A percentile compares a stretch with the other conserved stretches of the same genome.
Conservation (phyloP, 495 filamentous ascomycete species). For the Hyaloscypha finlandica region DNA sequence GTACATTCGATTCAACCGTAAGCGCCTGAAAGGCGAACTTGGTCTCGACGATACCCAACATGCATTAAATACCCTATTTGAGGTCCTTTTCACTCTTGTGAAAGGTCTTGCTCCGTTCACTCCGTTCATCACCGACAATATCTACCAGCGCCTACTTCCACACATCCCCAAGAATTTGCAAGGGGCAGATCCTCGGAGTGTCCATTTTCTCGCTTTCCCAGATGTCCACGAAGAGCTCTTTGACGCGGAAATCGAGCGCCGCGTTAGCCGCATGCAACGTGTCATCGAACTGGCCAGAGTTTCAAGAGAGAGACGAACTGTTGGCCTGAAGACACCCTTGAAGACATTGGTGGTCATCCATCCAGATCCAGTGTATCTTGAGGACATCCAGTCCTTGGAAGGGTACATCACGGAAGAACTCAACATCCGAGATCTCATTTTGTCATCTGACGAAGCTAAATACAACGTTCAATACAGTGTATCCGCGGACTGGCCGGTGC, state of each 20-base stretch:
- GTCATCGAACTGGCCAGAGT: slow-evolving; percentile 89
- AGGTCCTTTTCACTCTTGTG: slow-evolving; percentile 87
- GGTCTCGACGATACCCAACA: slow-evolving; percentile 86
- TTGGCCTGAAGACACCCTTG: slow-evolving; percentile 87
- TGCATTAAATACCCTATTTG: slow-evolving; percentile 95
- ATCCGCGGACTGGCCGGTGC: slow-evolving; percentile 85
- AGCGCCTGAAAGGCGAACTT: slow-evolving; percentile 90
- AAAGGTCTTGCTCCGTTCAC: slow-evolving; percentile 91
- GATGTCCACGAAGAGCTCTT: slow-evolving; percentile 86
- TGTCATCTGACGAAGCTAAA: slow-evolving; percentile 83
- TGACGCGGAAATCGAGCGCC: slow-evolving; percentile 80
- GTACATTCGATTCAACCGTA: slow-evolving; percentile 99
- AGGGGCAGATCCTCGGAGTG: slow-evolving; percentile 72
- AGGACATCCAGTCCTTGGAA: slow-evolving; percentile 82
- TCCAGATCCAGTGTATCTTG: slow-evolving; percentile 76
- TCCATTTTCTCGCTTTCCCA: slow-evolving; percentile 92
- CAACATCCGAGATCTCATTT: slow-evolving; percentile 81
- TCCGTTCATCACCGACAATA: slow-evolving; percentile 92
- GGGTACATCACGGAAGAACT: slow-evolving; percentile 87
- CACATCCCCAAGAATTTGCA: slow-evolving; percentile 68
- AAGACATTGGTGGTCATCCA: slow-evolving; percentile 92
- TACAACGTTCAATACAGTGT: slow-evolving; percentile 92
- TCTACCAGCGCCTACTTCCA: slow-evolving; percentile 84
- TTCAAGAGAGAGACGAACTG: slow-evolving; percentile 79
- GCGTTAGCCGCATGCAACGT: slow-evolving; percentile 88